phyloP scores from a whole-genome alignment of 2,329 filamentous ascomycete genomes.

The Bimuria novae-zelandiae region DNA sequence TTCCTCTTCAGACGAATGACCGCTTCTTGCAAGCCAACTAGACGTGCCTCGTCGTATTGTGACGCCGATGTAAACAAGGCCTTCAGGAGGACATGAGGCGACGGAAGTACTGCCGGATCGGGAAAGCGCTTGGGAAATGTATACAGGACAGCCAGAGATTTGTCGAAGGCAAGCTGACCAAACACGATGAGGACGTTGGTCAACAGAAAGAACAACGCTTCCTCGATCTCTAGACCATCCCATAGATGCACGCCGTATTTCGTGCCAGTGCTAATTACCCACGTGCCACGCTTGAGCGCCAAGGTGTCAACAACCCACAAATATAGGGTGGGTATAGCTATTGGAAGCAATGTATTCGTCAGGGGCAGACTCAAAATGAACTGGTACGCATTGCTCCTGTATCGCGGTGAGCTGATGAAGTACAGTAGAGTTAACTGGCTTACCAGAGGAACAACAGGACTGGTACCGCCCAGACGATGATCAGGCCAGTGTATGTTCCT shows the following conservation, averaged over 20 bases:
- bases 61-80: conserved; percentile 56
- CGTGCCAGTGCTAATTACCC: conserved; percentile 70
- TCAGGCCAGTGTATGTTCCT: conserved; percentile 71
- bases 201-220: conserved; percentile 73
- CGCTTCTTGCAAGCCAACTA: conserved; percentile 64
- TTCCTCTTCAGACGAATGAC: conserved; percentile 63
- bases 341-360: conserved; percentile 62
- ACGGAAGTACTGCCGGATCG: conserved; percentile 54
- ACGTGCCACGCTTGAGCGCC: conserved; percentile 69
- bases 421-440: background rate
- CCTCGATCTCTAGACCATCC: conserved; percentile 71
- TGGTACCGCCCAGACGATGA: conserved; percentile 70
- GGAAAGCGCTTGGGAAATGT: conserved; percentile 65
- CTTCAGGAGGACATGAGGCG: conserved; percentile 55
- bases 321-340: conserved; percentile 68
- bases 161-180: conserved; percentile 70
- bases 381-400: conserved; percentile 63
- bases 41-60: conserved; percentile 61
- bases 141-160: conserved; percentile 67
- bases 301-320: conserved; percentile 74
- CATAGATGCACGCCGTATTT: conserved; percentile 68
- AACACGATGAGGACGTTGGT: conserved; percentile 73
- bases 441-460: conserved; percentile 67
- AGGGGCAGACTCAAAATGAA: conserved; percentile 66
- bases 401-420: conserved; percentile 6